Base-by-base conservation (phyloP, 2,329 filamentous ascomycete species). In the Penicillium nordicum region DNA sequence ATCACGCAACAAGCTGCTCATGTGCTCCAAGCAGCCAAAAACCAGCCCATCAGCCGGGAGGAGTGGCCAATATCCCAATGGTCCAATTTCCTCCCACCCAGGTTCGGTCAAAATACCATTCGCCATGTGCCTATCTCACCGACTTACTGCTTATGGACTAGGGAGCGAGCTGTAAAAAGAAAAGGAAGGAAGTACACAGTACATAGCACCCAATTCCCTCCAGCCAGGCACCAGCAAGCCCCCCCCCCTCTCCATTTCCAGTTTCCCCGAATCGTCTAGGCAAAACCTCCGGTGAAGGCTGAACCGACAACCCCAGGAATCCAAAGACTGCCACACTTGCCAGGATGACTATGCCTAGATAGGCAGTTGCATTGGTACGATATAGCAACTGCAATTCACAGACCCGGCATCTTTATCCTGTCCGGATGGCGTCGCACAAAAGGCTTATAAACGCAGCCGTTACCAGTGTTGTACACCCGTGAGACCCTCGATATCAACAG, bases 401-500 rank as follows among this genome's bases (percentile, higher is more conserved):
- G 29, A 34, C 43, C 21, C 23, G 11, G 7, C 44, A 34, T 46
- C 18, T 46, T 46, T 34, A n/a, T 34, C 29, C 21, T 36, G 30
- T 9, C 44, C 30, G 44, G 14, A 25, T 36, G 23, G 12, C 1
- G 48, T 50, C n/a, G 37, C 18, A 50, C 30, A 18, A 44, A 51
- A 36, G 38, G 50, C 50, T 46, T 52, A 52, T 45, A 52, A 52
- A 52, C 23, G 30, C 50, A 44, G 50, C 50, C 41, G 50, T 43
- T 51, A 51, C 49, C 48, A 46, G 38, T 1, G 25, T 42, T 27
- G 38, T 44, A 50, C 48, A 50, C 43, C 36, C 23, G 44, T 37
- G 18, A 44, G 6, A 43, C 36, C 38, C 45, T 48, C 14, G 18
- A 25, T 1, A 37, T 29, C 6, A 46, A 6, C 14, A 21, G 18